A percentile compares a stretch with the other conserved stretches of the same genome.
phyloP scores from a whole-genome alignment of 139 green algal genomes.

The Pleodorina starrii region DNA sequence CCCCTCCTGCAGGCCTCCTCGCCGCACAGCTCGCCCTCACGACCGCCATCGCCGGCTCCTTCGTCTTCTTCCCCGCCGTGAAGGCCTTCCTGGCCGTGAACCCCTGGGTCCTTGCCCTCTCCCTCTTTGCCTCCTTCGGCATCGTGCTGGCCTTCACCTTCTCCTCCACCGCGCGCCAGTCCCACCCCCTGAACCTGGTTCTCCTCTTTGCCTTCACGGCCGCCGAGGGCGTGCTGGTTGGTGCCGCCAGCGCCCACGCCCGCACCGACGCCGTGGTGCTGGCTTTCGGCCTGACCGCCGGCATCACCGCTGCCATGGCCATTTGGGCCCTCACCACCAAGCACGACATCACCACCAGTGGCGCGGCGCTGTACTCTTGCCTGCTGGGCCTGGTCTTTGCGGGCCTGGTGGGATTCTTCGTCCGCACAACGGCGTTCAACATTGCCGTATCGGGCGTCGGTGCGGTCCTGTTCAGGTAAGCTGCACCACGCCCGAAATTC shows the following conservation, averaged over 20 bases:
- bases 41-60: conserved; percentile 37
- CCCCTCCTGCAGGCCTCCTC: conserved; percentile 45
- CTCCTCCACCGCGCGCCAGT: conserved; percentile 45
- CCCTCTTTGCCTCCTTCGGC: conserved; percentile 44
- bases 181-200: conserved; percentile 68
- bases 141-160: conserved; percentile 54
- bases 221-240: conserved; percentile 57
- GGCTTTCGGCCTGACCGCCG: conserved; percentile 48
- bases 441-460: conserved; percentile 27
- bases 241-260: conserved; percentile 35
- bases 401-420: conserved; percentile 38
- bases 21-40: conserved; percentile 63
- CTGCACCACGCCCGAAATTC: too few species aligned
- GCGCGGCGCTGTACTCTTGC: conserved; percentile 50
- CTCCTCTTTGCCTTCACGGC: conserved; percentile 67
- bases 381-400: conserved; percentile 49
- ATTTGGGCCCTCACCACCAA: conserved; percentile 57
- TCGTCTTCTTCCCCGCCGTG: conserved; percentile 30
- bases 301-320: conserved; percentile 23
- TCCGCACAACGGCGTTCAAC: conserved; percentile 19
- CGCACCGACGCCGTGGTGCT: conserved; percentile 44
- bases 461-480: conserved; percentile 51
- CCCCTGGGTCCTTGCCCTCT: conserved; percentile 47
- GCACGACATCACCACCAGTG: conserved; percentile 57
- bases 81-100: conserved; percentile 57